Percentiles rank a stretch among this genome's conserved stretches.
Evolutionary conservation across 1,284 basidiomycete genomes (phyloP).

Genomic region (Gomphus bonarii): DNA sequence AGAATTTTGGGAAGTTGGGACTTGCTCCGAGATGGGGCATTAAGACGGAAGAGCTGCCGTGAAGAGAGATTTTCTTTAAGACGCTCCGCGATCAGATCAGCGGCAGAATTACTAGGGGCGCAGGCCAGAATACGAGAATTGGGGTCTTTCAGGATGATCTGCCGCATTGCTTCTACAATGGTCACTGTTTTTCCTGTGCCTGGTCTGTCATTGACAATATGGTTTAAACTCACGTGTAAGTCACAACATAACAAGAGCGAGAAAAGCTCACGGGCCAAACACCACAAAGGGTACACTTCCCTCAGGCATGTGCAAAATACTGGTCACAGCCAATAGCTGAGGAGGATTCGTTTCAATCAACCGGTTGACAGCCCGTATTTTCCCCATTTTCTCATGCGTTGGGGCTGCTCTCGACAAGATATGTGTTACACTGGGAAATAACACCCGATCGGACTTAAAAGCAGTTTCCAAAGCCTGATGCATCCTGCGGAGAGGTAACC

Average conservation of each 20-base stretch:
- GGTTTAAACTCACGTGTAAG: background rate
- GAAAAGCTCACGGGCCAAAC: constrained; percentile 51
- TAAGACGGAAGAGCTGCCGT: constrained; percentile 46
- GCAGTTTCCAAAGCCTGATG: constrained; percentile 43
- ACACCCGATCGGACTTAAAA: constrained; percentile 30
- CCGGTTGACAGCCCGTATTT: constrained; percentile 28
- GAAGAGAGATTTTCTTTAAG: constrained; percentile 28
- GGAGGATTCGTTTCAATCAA: constrained; percentile 37
- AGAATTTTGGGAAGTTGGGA: constrained; percentile 34
- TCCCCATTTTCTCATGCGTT: constrained; percentile 6
- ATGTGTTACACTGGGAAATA: constrained; percentile 32
- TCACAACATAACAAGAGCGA: background rate
- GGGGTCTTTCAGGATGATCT: constrained; percentile 36
- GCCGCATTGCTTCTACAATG: constrained; percentile 52
- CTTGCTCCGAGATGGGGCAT: constrained; percentile 47
- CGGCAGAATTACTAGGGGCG: constrained; percentile 54
- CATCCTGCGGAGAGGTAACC: constrained; percentile 40
- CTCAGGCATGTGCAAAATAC: constrained; percentile 33
- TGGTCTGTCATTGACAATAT: constrained; percentile 27
- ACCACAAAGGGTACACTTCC: constrained; percentile 48
- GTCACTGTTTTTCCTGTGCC: constrained; percentile 66
- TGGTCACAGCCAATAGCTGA: constrained; percentile 44
- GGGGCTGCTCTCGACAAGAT: constrained; percentile 15
- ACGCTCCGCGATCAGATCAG: constrained; percentile 46
- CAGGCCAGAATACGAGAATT: constrained; percentile 46